Evolutionary conservation across 345 rosid species (phyloP).

Genomic region (Moringa oleifera): DNA sequence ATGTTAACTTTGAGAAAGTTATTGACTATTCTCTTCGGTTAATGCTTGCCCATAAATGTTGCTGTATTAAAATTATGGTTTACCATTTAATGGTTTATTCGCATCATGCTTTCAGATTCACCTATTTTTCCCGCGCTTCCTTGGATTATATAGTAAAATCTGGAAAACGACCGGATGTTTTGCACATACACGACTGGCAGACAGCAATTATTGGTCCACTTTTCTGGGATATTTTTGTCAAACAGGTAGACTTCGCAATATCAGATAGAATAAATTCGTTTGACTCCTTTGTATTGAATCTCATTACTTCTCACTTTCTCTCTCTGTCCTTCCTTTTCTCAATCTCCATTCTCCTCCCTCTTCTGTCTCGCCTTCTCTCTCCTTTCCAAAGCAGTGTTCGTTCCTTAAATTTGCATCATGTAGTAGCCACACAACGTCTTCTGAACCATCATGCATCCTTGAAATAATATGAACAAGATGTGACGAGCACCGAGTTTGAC

Average conservation of each 20-base stretch:
- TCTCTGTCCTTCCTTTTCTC: too few species aligned
- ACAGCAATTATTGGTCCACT: slow-evolving; percentile 84
- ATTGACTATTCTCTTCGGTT: slow-evolving; percentile 1
- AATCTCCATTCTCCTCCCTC: too few species aligned
- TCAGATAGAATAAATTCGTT: background rate
- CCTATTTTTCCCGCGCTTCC: slow-evolving; percentile 86
- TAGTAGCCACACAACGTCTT: background rate
- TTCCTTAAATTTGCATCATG: background rate
- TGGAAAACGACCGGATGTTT: slow-evolving; percentile 81
- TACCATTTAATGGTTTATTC: slow-evolving; percentile 11
- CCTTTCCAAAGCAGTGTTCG: too few species aligned
- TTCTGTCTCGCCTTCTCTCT: too few species aligned
- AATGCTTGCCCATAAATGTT: slow-evolving; percentile 2
- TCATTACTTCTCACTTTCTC: background rate
- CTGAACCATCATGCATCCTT: slow-evolving; percentile 1
- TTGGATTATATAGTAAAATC: slow-evolving; percentile 75
- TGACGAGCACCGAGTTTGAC: background rate
- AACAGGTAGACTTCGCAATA: slow-evolving; percentile 36
- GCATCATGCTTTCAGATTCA: slow-evolving; percentile 42
- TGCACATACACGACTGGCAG: slow-evolving; percentile 85
- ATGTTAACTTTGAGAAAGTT: background rate
- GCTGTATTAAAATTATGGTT: background rate
- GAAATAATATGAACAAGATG: slow-evolving; percentile 2
- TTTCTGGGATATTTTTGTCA: slow-evolving; percentile 83
- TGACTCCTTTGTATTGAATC: background rate